phyloP scores from a whole-genome alignment of 352 stramenopile species.

The Phytopythium chamaehyphon region DNA sequence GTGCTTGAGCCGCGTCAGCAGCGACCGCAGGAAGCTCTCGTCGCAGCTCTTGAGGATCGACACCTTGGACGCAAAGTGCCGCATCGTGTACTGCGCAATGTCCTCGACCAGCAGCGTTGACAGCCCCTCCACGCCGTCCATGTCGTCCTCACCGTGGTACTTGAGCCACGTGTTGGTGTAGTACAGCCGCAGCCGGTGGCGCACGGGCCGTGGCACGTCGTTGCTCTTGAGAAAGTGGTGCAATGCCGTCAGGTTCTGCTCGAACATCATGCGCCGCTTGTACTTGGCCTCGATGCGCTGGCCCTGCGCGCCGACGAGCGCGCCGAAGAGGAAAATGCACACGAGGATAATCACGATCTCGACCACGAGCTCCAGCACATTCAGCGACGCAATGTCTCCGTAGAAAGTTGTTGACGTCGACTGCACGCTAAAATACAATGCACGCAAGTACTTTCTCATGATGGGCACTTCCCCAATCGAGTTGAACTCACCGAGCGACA shows the following conservation, averaged over 20 bases:
- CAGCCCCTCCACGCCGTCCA: slow-evolving; percentile 49
- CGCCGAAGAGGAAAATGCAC: slow-evolving; percentile 70
- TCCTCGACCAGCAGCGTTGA: slow-evolving; percentile 61
- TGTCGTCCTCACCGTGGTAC: slow-evolving; percentile 56
- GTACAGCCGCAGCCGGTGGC: slow-evolving; percentile 48
- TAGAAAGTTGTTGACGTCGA: slow-evolving; percentile 75
- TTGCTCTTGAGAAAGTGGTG: slow-evolving; percentile 59
- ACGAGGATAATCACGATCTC: slow-evolving; percentile 58
- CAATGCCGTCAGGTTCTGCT: slow-evolving; percentile 61
- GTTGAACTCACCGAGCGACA: slow-evolving; percentile 39
- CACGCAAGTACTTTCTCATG: slow-evolving; percentile 44
- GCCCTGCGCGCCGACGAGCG: slow-evolving; percentile 51
- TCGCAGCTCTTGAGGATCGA: slow-evolving; percentile 68
- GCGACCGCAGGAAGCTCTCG: slow-evolving; percentile 54
- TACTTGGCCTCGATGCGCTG: slow-evolving; percentile 63
- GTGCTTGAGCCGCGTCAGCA: slow-evolving; percentile 60
- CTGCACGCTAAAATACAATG: slow-evolving; percentile 52
- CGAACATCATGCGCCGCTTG: slow-evolving; percentile 65
- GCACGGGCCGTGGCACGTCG: slow-evolving; percentile 44
- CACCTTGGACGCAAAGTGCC: slow-evolving; percentile 46
- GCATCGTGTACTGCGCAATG: slow-evolving; percentile 66
- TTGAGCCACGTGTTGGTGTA: slow-evolving; percentile 72
- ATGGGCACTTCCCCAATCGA: slow-evolving; percentile 35
- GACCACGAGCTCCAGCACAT: slow-evolving; percentile 50
- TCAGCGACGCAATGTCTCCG: slow-evolving; percentile 60